Evolutionary conservation across 306 rosid genomes (phyloP).

Genomic region (Mimosa pudica): DNA sequence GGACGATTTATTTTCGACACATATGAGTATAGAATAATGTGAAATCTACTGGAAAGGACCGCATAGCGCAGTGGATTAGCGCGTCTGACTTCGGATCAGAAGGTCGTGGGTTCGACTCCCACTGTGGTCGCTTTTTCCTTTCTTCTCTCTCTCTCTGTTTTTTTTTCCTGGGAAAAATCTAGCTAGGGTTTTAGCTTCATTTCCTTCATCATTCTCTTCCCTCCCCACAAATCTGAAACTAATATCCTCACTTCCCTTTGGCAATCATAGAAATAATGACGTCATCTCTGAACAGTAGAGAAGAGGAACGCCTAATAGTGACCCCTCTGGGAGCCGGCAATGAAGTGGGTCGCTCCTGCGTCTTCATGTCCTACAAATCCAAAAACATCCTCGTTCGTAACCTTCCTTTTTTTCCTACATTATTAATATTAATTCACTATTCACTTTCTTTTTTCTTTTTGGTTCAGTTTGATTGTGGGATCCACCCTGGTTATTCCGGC

Average conservation of each 20-base stretch:
- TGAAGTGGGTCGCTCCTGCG: conserved; percentile 96
- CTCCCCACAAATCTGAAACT: not conserved
- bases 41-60: conserved; percentile 44
- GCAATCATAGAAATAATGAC: not conserved
- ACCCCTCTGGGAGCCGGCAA: conserved; percentile 91
- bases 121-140: conserved; percentile 45
- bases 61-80: conserved; percentile 90
- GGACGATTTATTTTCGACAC: no score
- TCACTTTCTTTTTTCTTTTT: not conserved
- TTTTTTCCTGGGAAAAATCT: no score
- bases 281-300: conserved; percentile 47
- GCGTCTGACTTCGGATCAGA: conserved; percentile 87
- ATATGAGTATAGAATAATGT: no score
- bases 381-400: conserved; percentile 51
- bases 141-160: no score
- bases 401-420: no score
- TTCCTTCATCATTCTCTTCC: not conserved
- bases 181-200: not conserved
- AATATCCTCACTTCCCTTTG: not conserved
- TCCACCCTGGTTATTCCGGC: conserved; percentile 84
- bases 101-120: conserved; percentile 82
- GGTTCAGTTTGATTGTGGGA: conserved; percentile 88
- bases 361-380: conserved; percentile 77
- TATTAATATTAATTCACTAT: not conserved
- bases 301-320: conserved; percentile 72